A percentile compares a stretch with the other conserved stretches of the same genome.
phyloP scores from a whole-genome alignment of 352 stramenopile genomes.

The Phytophthora citricola region DNA sequence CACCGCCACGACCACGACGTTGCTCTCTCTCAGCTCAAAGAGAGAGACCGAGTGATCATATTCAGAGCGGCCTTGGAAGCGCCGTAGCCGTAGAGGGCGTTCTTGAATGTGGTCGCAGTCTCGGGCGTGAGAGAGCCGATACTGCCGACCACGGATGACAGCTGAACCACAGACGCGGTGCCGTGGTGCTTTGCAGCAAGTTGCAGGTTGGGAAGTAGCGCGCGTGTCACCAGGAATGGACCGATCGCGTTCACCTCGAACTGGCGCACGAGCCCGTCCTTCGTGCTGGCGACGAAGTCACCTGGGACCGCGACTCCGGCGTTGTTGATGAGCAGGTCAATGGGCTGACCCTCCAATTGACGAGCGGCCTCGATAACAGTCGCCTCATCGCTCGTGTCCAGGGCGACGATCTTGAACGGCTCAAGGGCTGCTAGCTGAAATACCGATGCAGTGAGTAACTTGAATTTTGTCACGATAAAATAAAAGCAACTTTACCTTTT shows the following conservation, averaged over 20 bases:
- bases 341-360: conserved; percentile 39
- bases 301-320: conserved; percentile 43
- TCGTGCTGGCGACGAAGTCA: conserved; percentile 32
- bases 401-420: conserved; percentile 44
- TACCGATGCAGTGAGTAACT: background rate
- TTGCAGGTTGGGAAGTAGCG: conserved; percentile 48
- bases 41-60: conserved; percentile 12
- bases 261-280: conserved; percentile 45
- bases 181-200: conserved; percentile 38
- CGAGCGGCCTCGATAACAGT: conserved; percentile 38
- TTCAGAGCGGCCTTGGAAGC: conserved; percentile 54
- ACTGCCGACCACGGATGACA: conserved; percentile 55
- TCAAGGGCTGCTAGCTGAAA: conserved; percentile 17
- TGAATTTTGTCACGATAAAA: too few species aligned
- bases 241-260: conserved; percentile 21
- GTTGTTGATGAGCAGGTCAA: conserved; percentile 71
- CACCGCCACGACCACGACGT: conserved; percentile 41
- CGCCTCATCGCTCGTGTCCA: conserved; percentile 49
- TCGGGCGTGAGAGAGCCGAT: conserved; percentile 28
- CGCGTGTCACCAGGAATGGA: conserved; percentile 51
- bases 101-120: conserved; percentile 16
- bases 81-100: conserved; percentile 57
- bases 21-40: conserved; percentile 52
- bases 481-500: background rate
- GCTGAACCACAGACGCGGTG: conserved; percentile 41